Base-by-base conservation (phyloP, 2,329 filamentous ascomycete genomes). In the Acephala macrosclerotiorum region DNA sequence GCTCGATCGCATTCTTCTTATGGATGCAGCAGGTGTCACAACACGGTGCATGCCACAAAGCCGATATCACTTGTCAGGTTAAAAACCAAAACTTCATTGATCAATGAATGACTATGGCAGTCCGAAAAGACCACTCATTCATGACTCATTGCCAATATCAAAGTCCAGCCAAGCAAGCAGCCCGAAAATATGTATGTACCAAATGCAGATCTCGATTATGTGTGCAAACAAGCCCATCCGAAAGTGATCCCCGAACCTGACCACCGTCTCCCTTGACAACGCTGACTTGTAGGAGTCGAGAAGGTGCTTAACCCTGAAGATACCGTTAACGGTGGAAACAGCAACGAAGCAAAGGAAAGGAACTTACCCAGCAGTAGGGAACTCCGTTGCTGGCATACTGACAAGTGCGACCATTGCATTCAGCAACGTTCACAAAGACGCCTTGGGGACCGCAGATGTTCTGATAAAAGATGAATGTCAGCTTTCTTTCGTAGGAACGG, bases 21-120 rank as follows among this genome's bases (percentile, higher is more conserved):
- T 72, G 63, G 58, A 72, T 72, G 60, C 60, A 71, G 42, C 29
- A 33, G 9, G 29, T 33, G 9, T 33, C 29, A n/a, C n/a, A n/a
- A n/a, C n/a, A n/a, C n/a, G n/a, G n/a, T n/a, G n/a, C n/a, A n/a
- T n/a, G n/a, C n/a, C n/a, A n/a, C 29, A 33, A 33, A 33, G 29
- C 29, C 29, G 29, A 9, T 9, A 5, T 33, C 29, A 33, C 9
- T 33, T 33, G 29, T 33, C 29, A 33, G 29, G 29, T 33, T 33
- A 9, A 9, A 33, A 33, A 33, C 4, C 29, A 33, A 33, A 33
- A 33, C 9, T 53, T 18, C 22, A 53, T 53, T 29, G 22, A 26
- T 53, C 49, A 53, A 53, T 12, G 49, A 25, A 53, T 29, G 6
- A 5, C 25, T 33, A 8, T 33, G 49, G 18, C 12, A 53, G 14